Conservation (phyloP, 345 rosid species). For the Rhodomyrtus tomentosa region DNA sequence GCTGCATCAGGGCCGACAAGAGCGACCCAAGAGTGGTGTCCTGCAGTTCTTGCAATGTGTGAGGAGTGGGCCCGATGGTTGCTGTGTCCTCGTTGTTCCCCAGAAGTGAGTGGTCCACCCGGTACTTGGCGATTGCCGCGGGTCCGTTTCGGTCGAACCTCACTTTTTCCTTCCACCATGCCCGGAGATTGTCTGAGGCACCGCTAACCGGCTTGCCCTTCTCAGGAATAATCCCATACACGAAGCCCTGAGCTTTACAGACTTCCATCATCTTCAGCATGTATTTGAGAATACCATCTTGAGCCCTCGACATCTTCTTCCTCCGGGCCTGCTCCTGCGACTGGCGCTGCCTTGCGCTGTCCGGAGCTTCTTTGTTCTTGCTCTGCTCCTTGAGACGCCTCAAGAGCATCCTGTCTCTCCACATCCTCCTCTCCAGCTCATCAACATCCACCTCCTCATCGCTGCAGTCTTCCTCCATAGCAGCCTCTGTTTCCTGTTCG, state of each 20-base stretch:
- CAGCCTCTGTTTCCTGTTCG: conserved; percentile 30
- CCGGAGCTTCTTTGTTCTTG: conserved; percentile 33
- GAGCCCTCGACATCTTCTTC: conserved; percentile 88
- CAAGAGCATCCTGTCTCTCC: conserved; percentile 61
- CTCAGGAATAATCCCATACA: conserved; percentile 79
- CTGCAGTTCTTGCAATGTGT: conserved; percentile 62
- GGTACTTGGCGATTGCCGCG: conserved; percentile 62
- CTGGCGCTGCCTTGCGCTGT: conserved; percentile 43
- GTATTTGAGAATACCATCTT: conserved; percentile 70
- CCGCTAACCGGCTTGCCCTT: conserved; percentile 87
- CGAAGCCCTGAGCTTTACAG: conserved; percentile 82
- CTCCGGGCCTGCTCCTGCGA: conserved; percentile 77
- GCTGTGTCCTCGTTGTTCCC: conserved; percentile 29
- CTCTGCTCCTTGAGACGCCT: conserved; percentile 52
- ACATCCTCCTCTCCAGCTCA: conserved; percentile 73
- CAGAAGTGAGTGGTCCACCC: conserved; percentile 29
- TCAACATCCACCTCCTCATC: conserved; percentile 65
- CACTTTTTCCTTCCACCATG: conserved; percentile 90
- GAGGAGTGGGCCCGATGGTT: conserved; percentile 29
- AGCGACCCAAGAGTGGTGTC: conserved; percentile 84
- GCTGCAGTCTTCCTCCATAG: conserved; percentile 42
- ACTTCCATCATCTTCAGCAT: conserved; percentile 93
- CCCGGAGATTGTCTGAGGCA: conserved; percentile 81
- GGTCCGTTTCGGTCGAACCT: conserved; percentile 81
- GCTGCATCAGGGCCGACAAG: conserved; percentile 75